These are phyloP conservation scores for Candida coleopterorum DNA, from an alignment of 805 yeast genomes.

Conservation along the genomic window DNA sequence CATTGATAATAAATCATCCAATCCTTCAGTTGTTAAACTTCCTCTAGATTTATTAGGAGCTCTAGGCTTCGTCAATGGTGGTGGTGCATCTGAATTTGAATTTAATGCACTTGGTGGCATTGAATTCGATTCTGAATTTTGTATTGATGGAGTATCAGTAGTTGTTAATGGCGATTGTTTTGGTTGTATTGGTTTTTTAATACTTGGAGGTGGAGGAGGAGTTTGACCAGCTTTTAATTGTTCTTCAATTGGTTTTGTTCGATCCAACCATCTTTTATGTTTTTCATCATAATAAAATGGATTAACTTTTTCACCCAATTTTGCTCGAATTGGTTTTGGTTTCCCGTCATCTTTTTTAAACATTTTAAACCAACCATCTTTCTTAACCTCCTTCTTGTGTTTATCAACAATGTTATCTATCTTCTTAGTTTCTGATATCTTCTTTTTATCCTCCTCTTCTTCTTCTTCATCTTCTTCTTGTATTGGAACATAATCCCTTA, in stretches of 20 bases:
- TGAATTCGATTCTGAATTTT: not conserved
- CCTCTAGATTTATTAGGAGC: slow-evolving; percentile 12
- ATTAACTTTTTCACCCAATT: slow-evolving; percentile 68
- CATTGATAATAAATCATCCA: slow-evolving; percentile 35
- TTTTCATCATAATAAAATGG: slow-evolving; percentile 77
- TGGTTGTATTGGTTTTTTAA: slow-evolving; percentile 14
- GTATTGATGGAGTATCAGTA: not conserved
- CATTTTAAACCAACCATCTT: slow-evolving; percentile 46
- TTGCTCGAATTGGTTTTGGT: slow-evolving; percentile 77
- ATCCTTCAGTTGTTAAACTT: slow-evolving; percentile 36
- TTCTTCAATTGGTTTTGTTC: slow-evolving; percentile 61
- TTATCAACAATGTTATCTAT: too few species aligned
- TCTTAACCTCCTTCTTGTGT: too few species aligned
- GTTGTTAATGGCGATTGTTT: slow-evolving; percentile 5
- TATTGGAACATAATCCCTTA: slow-evolving; percentile 36
- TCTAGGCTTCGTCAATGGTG: slow-evolving; percentile 8
- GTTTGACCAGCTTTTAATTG: slow-evolving; percentile 50
- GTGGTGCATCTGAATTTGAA: slow-evolving; percentile 8
- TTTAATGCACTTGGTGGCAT: not conserved
- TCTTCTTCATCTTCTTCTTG: slow-evolving; percentile 45
- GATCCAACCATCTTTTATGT: slow-evolving; percentile 82
- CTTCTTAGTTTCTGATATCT: slow-evolving; percentile 16
- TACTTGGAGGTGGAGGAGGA: slow-evolving; percentile 61
- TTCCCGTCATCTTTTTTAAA: slow-evolving; percentile 47
- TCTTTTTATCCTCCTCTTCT: slow-evolving; percentile 21